A percentile compares a stretch with the other conserved stretches of the same genome.
phyloP scores from a whole-genome alignment of 1,139 yeast species.

The Blastobotrys malaysiensis region DNA sequence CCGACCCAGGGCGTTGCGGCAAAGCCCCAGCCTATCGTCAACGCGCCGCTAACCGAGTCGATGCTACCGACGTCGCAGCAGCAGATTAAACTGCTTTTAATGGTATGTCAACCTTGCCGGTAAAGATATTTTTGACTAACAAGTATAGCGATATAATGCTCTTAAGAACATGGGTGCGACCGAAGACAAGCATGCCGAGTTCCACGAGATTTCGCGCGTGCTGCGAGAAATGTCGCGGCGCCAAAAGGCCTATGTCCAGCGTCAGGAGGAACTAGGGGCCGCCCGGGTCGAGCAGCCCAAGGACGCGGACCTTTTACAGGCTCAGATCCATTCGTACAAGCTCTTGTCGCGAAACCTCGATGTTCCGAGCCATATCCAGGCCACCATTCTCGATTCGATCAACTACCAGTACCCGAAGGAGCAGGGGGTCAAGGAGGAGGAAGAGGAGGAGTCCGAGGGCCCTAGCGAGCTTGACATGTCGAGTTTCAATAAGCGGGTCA shows the following conservation, averaged over 20 bases:
- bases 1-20: background rate
- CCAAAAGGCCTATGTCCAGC: constrained; percentile 36
- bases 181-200: constrained; percentile 31
- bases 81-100: constrained; percentile 33
- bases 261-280: constrained; percentile 26
- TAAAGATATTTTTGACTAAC: constrained; percentile 6
- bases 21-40: background rate
- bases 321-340: constrained; percentile 73
- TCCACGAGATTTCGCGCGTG: constrained; percentile 33
- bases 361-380: constrained; percentile 47
- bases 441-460: background rate
- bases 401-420: constrained; percentile 6
- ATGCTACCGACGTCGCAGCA: constrained; percentile 32
- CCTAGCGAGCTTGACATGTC: background rate
- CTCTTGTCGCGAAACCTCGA: constrained; percentile 72
- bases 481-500: background rate
- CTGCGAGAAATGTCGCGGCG: constrained; percentile 31
- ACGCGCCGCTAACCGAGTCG: background rate
- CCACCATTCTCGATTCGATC: constrained; percentile 35
- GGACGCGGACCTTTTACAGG: constrained; percentile 47
- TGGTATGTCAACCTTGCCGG: constrained; percentile 23
- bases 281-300: constrained; percentile 14
- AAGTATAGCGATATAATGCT: constrained; percentile 37
- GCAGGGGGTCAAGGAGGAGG: background rate
- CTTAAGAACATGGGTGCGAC: constrained; percentile 33